These are phyloP conservation scores for Penicillium brevicompactum DNA, from an alignment of 2,329 filamentous ascomycete species.

Conservation along the genomic window DNA sequence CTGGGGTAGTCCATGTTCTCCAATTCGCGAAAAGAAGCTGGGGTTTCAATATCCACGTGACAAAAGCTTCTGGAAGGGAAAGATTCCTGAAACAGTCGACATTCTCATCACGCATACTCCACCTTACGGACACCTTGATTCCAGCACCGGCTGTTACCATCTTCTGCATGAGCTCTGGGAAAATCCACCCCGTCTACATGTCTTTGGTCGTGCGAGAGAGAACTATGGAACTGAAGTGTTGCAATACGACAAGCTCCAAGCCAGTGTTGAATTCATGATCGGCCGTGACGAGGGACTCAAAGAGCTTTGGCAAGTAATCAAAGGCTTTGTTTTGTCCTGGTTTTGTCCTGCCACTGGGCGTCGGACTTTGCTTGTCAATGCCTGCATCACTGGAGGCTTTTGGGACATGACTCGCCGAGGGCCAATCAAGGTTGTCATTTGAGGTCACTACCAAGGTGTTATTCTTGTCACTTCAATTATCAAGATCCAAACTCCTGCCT, in stretches of 20 bases:
- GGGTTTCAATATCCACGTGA: background rate
- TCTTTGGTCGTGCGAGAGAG: background rate
- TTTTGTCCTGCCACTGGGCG: background rate
- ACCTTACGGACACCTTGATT: background rate
- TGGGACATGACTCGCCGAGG: background rate
- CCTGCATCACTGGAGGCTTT: background rate
- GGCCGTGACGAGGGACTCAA: background rate
- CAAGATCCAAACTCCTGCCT: too few relatives aligned
- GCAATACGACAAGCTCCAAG: slow-evolving; percentile 1
- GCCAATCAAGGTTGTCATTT: background rate
- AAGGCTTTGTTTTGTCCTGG: background rate
- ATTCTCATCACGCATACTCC: slow-evolving; percentile 5
- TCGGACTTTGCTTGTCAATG: background rate
- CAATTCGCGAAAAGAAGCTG: background rate
- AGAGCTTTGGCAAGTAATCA: background rate
- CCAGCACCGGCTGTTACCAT: background rate
- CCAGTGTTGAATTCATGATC: background rate
- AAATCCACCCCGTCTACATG: background rate
- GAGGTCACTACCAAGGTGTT: background rate
- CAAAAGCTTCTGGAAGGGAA: background rate
- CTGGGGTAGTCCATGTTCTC: background rate
- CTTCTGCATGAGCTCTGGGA: background rate
- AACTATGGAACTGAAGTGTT: background rate
- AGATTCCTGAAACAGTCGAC: background rate
- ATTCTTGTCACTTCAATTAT: too few relatives aligned